phyloP scores from a whole-genome alignment of 768 basidiomycete species.

The Boletus rubropictus region DNA sequence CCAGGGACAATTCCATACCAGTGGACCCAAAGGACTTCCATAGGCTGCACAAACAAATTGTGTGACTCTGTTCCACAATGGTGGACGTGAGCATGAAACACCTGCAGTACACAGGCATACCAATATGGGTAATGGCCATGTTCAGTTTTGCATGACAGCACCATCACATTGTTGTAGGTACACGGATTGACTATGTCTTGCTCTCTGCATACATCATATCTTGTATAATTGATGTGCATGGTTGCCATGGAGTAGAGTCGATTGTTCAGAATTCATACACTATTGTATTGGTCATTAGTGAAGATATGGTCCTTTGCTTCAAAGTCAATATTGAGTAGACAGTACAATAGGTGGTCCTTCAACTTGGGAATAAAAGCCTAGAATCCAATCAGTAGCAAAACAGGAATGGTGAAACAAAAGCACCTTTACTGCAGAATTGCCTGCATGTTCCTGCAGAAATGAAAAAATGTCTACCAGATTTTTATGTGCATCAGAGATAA shows the following conservation, averaged over 20 bases:
- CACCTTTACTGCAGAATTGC: conserved; percentile 12
- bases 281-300: conserved; percentile 3
- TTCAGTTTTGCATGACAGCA: conserved; percentile 9
- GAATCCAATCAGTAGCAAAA: neutral
- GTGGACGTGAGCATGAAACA: conserved; percentile 26
- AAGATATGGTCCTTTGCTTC: conserved; percentile 6
- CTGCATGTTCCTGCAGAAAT: neutral
- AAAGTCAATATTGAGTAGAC: conserved; percentile 4
- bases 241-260: conserved; percentile 18
- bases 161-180: conserved; percentile 20
- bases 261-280: conserved; percentile 12
- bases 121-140: conserved; percentile 25
- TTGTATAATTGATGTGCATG: conserved; percentile 30
- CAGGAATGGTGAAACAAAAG: neutral
- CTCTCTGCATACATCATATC: neutral
- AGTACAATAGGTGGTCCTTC: conserved; percentile 12
- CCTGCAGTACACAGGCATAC: conserved; percentile 28
- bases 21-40: conserved; percentile 33
- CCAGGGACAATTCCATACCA: conserved; percentile 25
- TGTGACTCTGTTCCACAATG: conserved; percentile 1
- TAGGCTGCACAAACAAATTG: neutral
- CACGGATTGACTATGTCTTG: conserved; percentile 19
- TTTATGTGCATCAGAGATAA: neutral
- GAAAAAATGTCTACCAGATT: neutral
- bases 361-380: conserved; percentile 10